Base-by-base conservation (phyloP, 371 early-diverging fungal genomes). In the Rhizopus sp. region DNA sequence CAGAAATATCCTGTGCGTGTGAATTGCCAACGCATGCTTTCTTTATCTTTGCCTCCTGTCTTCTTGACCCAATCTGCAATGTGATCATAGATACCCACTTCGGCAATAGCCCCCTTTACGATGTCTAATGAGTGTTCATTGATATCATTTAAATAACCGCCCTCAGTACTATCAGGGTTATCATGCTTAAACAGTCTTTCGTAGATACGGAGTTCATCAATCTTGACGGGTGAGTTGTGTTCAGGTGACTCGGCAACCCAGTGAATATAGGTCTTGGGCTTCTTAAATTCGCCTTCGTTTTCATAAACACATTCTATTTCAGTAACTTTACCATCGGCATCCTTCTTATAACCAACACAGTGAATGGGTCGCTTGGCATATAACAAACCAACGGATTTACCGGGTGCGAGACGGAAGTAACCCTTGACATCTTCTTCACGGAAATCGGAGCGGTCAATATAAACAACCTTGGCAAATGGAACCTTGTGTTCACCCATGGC, bases 231-330 rank as follows among this genome's bases (percentile, higher is more conserved):
- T 5, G 95, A 94, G 33, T 85, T 78, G 62, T 86, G 88, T 62
- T 82, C 76, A 32, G 90, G 83, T 12, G 90, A 87, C 58, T 93
- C 88, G 29, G 92, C 93, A 15, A 99, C 85, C 99, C 99, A 99
- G 70, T 99, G 99, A 75, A 99, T 98, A 75, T 89, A 97, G 1
- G 99, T 92, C 88, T 96, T 97, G 58, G 99, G 96, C 77, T 89
- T 91, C 70, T 86, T 86, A 72, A 79, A 82, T 17, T 75, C 84
- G 23, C 73, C 68, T 16, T 79, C 82, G 63, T 88, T 85, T 59
- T 94, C 93, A 63, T 93, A 94, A 30, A 73, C 77, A 62, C 92
- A 93, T 41, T 83, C 74, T 32, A 98, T 63, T 65, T 93, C 92
- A 32, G 77, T 66, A 37, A 96, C 78, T 57, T 89, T 85, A 55